A percentile compares a stretch with the other conserved stretches of the same genome.
Conservation (phyloP, 768 basidiomycete species). For the Russula ochroleuca region DNA sequence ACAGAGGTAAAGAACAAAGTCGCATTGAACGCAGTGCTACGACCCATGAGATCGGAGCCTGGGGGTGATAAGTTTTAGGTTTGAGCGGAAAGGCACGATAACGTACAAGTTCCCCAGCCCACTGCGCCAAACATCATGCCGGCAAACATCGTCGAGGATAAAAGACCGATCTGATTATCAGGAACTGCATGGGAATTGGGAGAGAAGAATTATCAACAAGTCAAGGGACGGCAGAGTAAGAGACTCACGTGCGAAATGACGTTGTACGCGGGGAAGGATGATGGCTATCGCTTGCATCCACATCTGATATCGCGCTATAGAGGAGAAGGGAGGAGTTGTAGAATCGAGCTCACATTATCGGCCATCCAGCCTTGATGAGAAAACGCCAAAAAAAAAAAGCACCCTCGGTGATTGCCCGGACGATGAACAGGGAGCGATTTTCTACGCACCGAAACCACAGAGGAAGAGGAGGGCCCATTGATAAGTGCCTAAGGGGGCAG, state of each 20-base stretch:
- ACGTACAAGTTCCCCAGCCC: constrained; percentile 85
- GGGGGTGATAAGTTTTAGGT: neutral
- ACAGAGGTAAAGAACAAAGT: constrained; percentile 87
- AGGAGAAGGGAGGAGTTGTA: constrained; percentile 6
- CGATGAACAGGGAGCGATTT: neutral
- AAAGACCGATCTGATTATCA: constrained; percentile 68
- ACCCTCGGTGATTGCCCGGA: constrained; percentile 2
- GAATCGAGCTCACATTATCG: constrained; percentile 62
- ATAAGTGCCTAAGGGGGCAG: constrained; percentile 53
- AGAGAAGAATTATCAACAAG: neutral
- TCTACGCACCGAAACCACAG: constrained; percentile 78
- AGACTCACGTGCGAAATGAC: constrained; percentile 68
- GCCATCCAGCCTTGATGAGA: constrained; percentile 75
- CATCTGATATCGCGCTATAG: constrained; percentile 51
- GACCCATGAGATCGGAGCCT: constrained; percentile 86
- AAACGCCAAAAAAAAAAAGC: neutral
- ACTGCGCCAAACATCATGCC: constrained; percentile 98
- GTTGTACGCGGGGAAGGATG: constrained; percentile 93
- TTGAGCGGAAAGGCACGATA: neutral
- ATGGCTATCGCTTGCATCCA: constrained; percentile 91
- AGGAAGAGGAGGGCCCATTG: constrained; percentile 79
- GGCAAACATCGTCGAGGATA: constrained; percentile 86
- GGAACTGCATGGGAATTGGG: constrained; percentile 46
- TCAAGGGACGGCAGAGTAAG: neutral
- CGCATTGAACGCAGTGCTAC: constrained; percentile 85